phyloP scores from a whole-genome alignment of 140 eudicot genomes.

The Flaveria floridana region DNA sequence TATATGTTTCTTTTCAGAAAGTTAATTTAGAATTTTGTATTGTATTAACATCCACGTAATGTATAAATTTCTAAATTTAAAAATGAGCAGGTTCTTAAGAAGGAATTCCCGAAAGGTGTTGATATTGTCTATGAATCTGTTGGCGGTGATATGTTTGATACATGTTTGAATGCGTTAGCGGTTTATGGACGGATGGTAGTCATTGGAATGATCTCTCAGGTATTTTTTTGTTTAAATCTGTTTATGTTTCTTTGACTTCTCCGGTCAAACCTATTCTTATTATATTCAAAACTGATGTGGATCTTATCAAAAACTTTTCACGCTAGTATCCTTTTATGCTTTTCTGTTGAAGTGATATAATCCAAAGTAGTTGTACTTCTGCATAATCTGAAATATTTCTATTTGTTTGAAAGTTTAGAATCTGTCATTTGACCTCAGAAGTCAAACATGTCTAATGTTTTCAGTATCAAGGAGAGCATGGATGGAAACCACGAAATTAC shows the following conservation, averaged over 20 bases:
- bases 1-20: slow-evolving; percentile 2
- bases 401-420: slow-evolving; percentile 18
- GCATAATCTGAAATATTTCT: neutral
- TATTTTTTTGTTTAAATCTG: slow-evolving; percentile 29
- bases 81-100: slow-evolving; percentile 64
- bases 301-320: neutral
- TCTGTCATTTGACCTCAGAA: neutral
- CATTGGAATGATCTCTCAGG: slow-evolving; percentile 99
- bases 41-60: neutral
- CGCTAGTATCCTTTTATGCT: neutral
- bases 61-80: neutral
- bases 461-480: slow-evolving; percentile 93
- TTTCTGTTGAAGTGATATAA: neutral
- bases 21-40: neutral
- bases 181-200: slow-evolving; percentile 80
- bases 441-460: slow-evolving; percentile 14
- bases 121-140: slow-evolving; percentile 95
- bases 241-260: slow-evolving; percentile 21
- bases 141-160: slow-evolving; percentile 91
- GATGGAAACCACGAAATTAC: slow-evolving; percentile 89
- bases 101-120: slow-evolving; percentile 90
- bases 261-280: neutral
- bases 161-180: slow-evolving; percentile 81
- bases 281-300: neutral
- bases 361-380: neutral